Evolutionary conservation across 495 filamentous ascomycete species (phyloP).

Genomic region (Aspergillus cavernicola): DNA sequence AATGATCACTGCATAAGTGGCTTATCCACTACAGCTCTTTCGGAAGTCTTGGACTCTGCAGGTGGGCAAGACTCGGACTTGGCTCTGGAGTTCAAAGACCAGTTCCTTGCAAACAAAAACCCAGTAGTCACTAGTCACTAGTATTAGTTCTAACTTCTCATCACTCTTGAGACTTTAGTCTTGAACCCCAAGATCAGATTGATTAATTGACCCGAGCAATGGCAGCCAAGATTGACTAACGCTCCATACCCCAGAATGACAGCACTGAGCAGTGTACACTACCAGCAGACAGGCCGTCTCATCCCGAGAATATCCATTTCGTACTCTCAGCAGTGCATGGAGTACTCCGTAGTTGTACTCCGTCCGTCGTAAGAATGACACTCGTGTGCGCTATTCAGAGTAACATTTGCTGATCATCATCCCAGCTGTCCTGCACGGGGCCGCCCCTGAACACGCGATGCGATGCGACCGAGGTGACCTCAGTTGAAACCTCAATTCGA

Average conservation of each 20-base stretch:
- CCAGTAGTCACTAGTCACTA: no score
- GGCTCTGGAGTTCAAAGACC: neutral
- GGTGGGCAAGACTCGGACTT: neutral
- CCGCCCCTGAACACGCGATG: neutral
- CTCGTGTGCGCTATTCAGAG: neutral
- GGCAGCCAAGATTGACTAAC: neutral
- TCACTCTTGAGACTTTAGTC: neutral
- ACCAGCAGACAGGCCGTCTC: no score
- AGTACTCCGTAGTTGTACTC: no score
- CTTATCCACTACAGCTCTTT: neutral
- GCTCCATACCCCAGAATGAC: neutral
- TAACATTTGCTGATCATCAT: slow-evolving; percentile 3
- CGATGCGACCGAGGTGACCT: neutral
- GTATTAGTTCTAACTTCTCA: neutral
- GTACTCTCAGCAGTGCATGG: neutral
- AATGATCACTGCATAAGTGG: neutral
- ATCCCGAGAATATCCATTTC: neutral
- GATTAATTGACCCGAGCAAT: no score
- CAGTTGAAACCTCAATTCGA: slow-evolving; percentile 1
- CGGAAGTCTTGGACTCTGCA: neutral
- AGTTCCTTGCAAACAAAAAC: no score
- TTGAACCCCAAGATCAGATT: neutral
- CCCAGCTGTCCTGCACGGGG: neutral
- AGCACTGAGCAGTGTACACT: no score
- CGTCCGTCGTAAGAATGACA: neutral